These are phyloP conservation scores for Fusarium musae DNA, from an alignment of 2,329 filamentous ascomycete genomes.

Conservation along the genomic window DNA sequence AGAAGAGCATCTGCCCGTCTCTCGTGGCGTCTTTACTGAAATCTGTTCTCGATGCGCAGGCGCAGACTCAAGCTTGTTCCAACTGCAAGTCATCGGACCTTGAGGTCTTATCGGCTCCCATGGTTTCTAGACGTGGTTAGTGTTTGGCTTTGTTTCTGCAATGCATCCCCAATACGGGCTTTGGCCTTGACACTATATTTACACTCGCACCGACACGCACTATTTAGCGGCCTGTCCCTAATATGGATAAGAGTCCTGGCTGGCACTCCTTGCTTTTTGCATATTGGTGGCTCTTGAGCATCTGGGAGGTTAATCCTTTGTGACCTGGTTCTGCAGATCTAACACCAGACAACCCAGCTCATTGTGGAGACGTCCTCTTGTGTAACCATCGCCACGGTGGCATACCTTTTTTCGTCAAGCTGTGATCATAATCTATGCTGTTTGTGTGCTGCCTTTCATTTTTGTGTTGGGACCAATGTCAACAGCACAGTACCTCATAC, in stretches of 20 bases:
- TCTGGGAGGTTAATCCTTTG: slow-evolving; percentile 5
- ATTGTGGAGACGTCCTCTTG: background rate
- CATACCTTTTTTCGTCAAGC: background rate
- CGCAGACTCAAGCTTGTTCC: background rate
- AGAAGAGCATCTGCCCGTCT: slow-evolving; percentile 12
- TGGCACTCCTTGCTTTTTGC: slow-evolving; percentile 17
- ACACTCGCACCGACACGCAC: slow-evolving; percentile 22
- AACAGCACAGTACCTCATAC: background rate
- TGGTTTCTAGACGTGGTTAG: slow-evolving; percentile 9
- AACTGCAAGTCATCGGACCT: slow-evolving; percentile 14
- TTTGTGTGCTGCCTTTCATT: slow-evolving; percentile 4
- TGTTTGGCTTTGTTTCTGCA: slow-evolving; percentile 9
- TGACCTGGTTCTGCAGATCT: background rate
- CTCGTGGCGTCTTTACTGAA: slow-evolving; percentile 20
- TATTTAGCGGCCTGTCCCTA: slow-evolving; percentile 10
- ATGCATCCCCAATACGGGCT: slow-evolving; percentile 21
- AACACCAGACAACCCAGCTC: background rate
- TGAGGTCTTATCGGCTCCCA: slow-evolving; percentile 15
- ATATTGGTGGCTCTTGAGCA: background rate
- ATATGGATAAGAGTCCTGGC: background rate
- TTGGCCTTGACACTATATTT: slow-evolving; percentile 29
- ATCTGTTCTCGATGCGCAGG: slow-evolving; percentile 11
- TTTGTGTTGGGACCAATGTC: slow-evolving; percentile 1
- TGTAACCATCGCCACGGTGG: slow-evolving; percentile 14
- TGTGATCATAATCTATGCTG: slow-evolving; percentile 4